Evolutionary conservation across 2,329 filamentous ascomycete genomes (phyloP), one percentile per base, ranked within the genome.

Genomic region (Pseudogymnoascus sp.): DNA sequence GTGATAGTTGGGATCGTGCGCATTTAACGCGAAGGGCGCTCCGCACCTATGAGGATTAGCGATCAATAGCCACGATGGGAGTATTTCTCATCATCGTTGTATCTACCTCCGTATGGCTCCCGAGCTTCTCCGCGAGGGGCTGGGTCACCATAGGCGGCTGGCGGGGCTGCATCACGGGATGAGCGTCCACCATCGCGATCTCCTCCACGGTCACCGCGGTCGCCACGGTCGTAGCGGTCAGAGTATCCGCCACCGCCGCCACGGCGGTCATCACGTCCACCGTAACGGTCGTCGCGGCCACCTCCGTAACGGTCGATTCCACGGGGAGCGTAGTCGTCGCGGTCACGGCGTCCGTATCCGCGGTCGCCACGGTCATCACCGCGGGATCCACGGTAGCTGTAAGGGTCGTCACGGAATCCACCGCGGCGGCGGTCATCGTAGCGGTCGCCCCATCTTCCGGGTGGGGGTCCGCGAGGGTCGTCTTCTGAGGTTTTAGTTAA

Each of bases 361-460:
- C 76, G 67, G 59, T 77, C 76, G 64, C 76, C 75, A 63, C 76
- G 76, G 63, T 80, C 78, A 65, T 78, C 76, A 63, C 76, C 75
- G 64, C 77, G 74, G 60, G 76, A 73, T 35, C 80, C 76, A 64
- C 81, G 80, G 74, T 82, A 82, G 68, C 82, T 81, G 75, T 85
- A 85, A 59, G 80, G 78, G 66, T 86, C 83, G 65, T 86, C 82
- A 61, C 81, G 80, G 61, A 81, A 77, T 35, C 74, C 75, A 47
- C 76, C 77, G 62, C 78, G 77, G 42, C 77, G 83, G 71, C 86
- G 83, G 65, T 88, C 85, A 66, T 88, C 86, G 70, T 84, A 83
- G 69, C 86, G 85, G 64, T 86, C 80, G 63, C 74, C 73, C 67
- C 78, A 79, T 64, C 82, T 75, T 76, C 82, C 74, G 77, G 74